Conservation (phyloP, 345 rosid species). For the Camelina sativa region DNA sequence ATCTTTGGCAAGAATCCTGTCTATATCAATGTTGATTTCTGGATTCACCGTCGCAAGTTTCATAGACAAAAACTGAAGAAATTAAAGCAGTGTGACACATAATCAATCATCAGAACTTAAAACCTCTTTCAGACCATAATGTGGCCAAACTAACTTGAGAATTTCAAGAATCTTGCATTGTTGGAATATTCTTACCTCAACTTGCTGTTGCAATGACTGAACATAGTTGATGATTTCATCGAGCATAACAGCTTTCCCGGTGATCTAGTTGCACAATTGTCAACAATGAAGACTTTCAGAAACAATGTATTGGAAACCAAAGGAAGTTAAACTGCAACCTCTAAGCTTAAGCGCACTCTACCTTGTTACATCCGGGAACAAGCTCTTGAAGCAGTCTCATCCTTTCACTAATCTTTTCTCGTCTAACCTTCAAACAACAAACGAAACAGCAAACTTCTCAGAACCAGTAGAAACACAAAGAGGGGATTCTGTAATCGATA, state of each 20-base stretch:
- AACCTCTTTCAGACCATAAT: conserved; percentile 17
- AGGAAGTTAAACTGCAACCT: conserved; percentile 5
- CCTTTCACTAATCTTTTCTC: conserved; percentile 95
- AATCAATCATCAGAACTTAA: neutral
- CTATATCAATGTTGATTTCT: conserved; percentile 68
- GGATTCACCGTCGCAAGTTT: conserved; percentile 97
- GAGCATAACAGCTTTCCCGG: conserved; percentile 98
- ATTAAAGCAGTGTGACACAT: conserved; percentile 10
- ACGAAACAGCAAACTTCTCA: conserved; percentile 10
- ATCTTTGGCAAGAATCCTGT: conserved; percentile 80
- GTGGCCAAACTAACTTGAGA: conserved; percentile 24
- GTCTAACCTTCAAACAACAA: conserved; percentile 69
- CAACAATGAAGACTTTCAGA: conserved; percentile 26
- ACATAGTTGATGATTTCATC: conserved; percentile 98
- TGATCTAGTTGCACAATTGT: conserved; percentile 60
- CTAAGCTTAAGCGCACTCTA: conserved; percentile 35
- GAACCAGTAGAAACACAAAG: conserved; percentile 27
- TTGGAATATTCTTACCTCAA: conserved; percentile 64
- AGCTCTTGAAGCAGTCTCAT: conserved; percentile 98
- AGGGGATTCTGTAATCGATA: neutral
- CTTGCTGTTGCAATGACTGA: conserved; percentile 94
- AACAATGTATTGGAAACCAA: neutral
- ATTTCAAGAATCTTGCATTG: conserved; percentile 21
- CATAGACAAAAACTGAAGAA: conserved; percentile 88
- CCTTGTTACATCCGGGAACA: conserved; percentile 98